These are phyloP conservation scores for Solanum ossicruentum DNA, from an alignment of 257 asterid species.

Conservation along the genomic window DNA sequence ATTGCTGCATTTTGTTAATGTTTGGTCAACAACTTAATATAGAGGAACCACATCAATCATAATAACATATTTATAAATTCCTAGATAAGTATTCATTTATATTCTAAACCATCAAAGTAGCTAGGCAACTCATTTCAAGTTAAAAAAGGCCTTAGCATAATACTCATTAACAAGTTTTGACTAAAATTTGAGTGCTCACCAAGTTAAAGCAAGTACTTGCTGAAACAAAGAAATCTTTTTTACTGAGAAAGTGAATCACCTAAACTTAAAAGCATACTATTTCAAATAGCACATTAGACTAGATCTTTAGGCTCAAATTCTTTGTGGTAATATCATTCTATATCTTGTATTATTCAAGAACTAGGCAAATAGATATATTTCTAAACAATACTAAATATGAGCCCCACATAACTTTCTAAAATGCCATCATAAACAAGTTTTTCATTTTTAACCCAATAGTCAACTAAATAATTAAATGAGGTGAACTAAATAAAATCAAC, in stretches of 20 bases:
- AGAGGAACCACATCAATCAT: not conserved
- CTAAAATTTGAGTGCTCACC: not conserved
- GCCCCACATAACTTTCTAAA: not conserved
- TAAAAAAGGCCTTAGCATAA: not conserved
- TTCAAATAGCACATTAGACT: not conserved
- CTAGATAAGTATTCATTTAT: not conserved
- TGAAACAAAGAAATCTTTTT: not conserved
- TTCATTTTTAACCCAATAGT: not conserved
- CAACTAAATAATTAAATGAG: not conserved
- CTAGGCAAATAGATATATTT: not conserved
- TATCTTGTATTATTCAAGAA: not conserved
- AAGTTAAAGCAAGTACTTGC: not conserved
- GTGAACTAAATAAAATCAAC: not conserved
- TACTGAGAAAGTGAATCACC: not conserved
- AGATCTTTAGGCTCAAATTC: not conserved
- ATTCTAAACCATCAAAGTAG: not conserved
- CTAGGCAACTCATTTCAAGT: not conserved
- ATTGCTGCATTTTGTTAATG: slow-evolving; percentile 9
- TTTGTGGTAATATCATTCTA: not conserved
- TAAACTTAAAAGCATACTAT: not conserved
- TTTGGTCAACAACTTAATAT: not conserved
- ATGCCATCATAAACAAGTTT: not conserved
- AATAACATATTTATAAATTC: not conserved
- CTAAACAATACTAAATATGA: not conserved
- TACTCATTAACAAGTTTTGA: not conserved